phyloP scores from a whole-genome alignment of 106 monocot genomes.

The Ottelia alismoides region DNA sequence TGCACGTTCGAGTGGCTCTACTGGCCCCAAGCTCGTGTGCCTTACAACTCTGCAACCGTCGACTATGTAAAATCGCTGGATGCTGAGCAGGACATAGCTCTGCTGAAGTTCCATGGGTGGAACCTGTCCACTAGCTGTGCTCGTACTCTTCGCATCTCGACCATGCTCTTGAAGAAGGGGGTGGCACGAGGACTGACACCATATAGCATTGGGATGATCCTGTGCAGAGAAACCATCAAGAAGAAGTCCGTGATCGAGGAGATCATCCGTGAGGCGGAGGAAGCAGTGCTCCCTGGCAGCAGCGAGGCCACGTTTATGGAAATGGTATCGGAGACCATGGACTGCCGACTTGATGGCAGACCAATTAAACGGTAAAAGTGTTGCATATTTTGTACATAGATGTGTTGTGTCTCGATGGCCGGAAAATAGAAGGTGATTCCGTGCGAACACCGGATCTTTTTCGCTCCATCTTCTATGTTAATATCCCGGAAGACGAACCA shows the following conservation, averaged over 20 bases:
- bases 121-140: slow-evolving; percentile 46
- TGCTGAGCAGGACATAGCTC: slow-evolving; percentile 62
- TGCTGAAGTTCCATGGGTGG: slow-evolving; percentile 78
- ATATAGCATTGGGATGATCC: slow-evolving; percentile 57
- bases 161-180: slow-evolving; percentile 95
- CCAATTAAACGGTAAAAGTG: no score
- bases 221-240: slow-evolving; percentile 71
- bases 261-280: slow-evolving; percentile 60
- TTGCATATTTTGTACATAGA: no score
- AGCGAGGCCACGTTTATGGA: slow-evolving; percentile 57
- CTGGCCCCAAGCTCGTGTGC: slow-evolving; percentile 78
- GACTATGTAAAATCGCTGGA: slow-evolving; percentile 74
- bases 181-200: slow-evolving; percentile 57
- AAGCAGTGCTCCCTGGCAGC: slow-evolving; percentile 43
- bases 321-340: slow-evolving; percentile 57
- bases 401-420: no score
- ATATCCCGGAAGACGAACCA: no score
- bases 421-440: no score
- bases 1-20: slow-evolving; percentile 93
- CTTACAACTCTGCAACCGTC: slow-evolving; percentile 35
- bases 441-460: no score
- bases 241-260: slow-evolving; percentile 76
- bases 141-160: slow-evolving; percentile 63
- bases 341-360: slow-evolving; percentile 49
- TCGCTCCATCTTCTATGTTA: no score